Conservation (phyloP, 2,329 filamentous ascomycete species). For the Neopestalotiopsis clavispora region DNA sequence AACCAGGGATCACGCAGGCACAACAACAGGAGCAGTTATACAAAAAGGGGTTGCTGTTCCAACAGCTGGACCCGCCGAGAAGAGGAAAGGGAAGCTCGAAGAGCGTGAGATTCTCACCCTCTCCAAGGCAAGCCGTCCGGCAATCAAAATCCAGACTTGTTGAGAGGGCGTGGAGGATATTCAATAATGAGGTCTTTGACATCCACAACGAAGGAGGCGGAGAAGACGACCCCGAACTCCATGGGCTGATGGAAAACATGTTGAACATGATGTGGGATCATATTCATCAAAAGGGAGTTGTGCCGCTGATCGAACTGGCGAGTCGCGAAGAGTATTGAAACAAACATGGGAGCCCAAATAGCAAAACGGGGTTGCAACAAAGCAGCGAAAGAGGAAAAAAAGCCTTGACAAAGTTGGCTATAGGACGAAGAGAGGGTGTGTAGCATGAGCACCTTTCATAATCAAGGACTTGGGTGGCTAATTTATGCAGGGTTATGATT, state of each 20-base stretch:
- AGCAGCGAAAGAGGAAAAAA: neutral
- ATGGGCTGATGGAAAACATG: neutral
- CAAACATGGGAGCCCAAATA: neutral
- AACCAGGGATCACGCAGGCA: neutral
- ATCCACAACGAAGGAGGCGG: constrained; percentile 3
- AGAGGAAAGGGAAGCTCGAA: neutral
- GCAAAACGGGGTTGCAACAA: neutral
- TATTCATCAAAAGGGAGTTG: neutral
- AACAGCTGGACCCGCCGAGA: neutral
- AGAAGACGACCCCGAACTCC: neutral
- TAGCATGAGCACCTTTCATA: no score
- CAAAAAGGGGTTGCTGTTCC: neutral
- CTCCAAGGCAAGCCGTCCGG: neutral
- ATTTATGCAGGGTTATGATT: no score
- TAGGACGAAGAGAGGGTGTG: no score
- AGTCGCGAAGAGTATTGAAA: neutral
- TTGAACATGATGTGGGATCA: neutral
- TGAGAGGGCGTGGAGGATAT: neutral
- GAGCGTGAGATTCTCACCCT: neutral
- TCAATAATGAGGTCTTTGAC: neutral
- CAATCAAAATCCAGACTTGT: constrained; percentile 3
- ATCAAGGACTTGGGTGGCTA: no score
- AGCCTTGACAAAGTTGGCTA: no score
- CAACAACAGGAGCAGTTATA: neutral
- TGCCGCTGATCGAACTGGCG: neutral